These are phyloP conservation scores for Acidiella bohemica DNA, from an alignment of 495 filamentous ascomycete species.

Conservation along the genomic window DNA sequence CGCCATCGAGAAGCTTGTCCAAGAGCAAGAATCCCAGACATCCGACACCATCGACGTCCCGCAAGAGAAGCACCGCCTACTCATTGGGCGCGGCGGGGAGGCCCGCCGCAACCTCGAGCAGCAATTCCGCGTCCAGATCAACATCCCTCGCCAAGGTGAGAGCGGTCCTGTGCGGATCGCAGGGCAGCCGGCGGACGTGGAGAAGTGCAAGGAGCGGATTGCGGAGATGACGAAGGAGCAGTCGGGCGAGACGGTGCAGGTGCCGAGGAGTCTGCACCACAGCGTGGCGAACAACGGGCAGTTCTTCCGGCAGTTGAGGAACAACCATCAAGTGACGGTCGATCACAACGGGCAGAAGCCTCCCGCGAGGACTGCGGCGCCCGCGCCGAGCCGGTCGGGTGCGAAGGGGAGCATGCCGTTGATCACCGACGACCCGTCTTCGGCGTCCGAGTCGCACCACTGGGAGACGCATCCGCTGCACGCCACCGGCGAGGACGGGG, in stretches of 20 bases:
- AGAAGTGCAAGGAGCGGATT: conserved; percentile 75
- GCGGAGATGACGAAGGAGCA: conserved; percentile 66
- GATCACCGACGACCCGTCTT: conserved; percentile 68
- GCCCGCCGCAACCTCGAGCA: conserved; percentile 73
- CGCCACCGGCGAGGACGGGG: conserved; percentile 37
- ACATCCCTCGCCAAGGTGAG: conserved; percentile 64
- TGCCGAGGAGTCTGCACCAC: conserved; percentile 73
- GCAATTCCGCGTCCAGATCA: conserved; percentile 75
- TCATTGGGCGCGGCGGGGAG: conserved; percentile 88
- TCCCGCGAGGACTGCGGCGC: conserved; percentile 48
- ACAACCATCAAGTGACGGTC: conserved; percentile 72
- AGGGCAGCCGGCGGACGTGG: conserved; percentile 63
- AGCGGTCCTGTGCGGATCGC: conserved; percentile 72
- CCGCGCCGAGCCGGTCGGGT: conserved; percentile 29
- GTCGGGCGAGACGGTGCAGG: conserved; percentile 69
- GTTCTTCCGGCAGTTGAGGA: conserved; percentile 76
- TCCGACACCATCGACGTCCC: conserved; percentile 66
- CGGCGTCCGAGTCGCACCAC: conserved; percentile 48
- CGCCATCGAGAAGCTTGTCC: conserved; percentile 63
- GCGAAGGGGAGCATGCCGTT: conserved; percentile 56
- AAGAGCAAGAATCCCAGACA: conserved; percentile 64
- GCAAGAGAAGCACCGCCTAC: conserved; percentile 70
- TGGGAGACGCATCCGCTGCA: conserved; percentile 62
- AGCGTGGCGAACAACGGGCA: conserved; percentile 74
- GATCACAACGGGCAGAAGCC: conserved; percentile 70